Percentiles rank a stretch among this genome's conserved stretches.
Evolutionary conservation across 2,329 filamentous ascomycete genomes (phyloP).

Genomic region (Byssochlamys sp.): DNA sequence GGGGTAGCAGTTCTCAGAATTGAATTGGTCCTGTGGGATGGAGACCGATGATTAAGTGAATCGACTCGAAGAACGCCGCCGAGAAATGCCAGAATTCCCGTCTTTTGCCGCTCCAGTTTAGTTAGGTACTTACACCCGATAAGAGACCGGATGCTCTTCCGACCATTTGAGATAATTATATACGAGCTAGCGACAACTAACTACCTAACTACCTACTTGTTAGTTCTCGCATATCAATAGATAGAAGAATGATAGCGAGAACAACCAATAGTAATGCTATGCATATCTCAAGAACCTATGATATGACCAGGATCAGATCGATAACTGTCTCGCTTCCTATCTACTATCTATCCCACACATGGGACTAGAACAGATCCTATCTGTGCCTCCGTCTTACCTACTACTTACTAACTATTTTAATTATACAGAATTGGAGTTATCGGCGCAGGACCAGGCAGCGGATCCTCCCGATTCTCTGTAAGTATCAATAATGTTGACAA

Average conservation of each 20-base stretch:
- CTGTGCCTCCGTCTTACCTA: too few relatives aligned
- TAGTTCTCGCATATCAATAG: too few relatives aligned
- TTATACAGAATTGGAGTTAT: slow-evolving; percentile 29
- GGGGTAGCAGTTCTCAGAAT: neutral
- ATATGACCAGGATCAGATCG: too few relatives aligned
- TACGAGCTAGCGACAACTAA: too few relatives aligned
- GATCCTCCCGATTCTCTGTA: slow-evolving; percentile 29
- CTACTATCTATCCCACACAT: too few relatives aligned
- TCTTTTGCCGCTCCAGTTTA: neutral
- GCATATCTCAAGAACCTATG: too few relatives aligned
- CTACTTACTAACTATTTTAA: too few relatives aligned
- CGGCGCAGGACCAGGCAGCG: slow-evolving; percentile 34
- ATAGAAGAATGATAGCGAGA: too few relatives aligned
- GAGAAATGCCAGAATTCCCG: neutral
- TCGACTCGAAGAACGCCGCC: neutral
- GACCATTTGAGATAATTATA: neutral
- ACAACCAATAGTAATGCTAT: too few relatives aligned
- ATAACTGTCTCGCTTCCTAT: too few relatives aligned
- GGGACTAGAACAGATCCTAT: too few relatives aligned
- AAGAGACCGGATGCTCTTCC: neutral
- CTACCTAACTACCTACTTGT: too few relatives aligned
- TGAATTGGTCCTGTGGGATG: neutral
- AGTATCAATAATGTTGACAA: slow-evolving; percentile 31
- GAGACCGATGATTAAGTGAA: neutral
- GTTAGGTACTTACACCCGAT: neutral